phyloP scores from a whole-genome alignment of 257 asterid species.

The Solanum sitiens region DNA sequence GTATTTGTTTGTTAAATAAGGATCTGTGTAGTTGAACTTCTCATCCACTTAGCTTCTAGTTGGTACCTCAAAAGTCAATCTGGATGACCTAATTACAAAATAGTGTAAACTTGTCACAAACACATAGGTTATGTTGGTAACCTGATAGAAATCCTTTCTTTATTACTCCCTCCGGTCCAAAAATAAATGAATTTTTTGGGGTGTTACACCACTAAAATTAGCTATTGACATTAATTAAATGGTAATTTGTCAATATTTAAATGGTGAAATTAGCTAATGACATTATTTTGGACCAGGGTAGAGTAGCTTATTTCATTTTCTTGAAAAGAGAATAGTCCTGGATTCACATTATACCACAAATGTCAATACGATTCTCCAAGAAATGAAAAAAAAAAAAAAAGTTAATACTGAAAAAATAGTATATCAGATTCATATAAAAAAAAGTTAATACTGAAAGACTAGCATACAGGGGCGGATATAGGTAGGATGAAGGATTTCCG shows the following conservation, averaged over 20 bases:
- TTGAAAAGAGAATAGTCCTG: neutral
- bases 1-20: slow-evolving; percentile 6
- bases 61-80: neutral
- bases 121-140: neutral
- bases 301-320: neutral
- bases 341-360: neutral
- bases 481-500: neutral
- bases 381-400: neutral
- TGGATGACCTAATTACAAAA: neutral
- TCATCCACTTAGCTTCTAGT: neutral
- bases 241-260: neutral
- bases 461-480: neutral
- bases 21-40: slow-evolving; percentile 13
- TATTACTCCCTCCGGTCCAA: neutral
- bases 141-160: neutral
- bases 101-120: neutral
- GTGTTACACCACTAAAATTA: neutral
- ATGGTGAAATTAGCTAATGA: neutral
- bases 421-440: neutral
- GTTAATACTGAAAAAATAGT: neutral
- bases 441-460: neutral
- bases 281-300: neutral
- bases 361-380: neutral
- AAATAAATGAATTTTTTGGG: neutral
- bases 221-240: neutral